phyloP scores from a whole-genome alignment of 2,329 filamentous ascomycete species.

The Xylariaceae sp. region DNA sequence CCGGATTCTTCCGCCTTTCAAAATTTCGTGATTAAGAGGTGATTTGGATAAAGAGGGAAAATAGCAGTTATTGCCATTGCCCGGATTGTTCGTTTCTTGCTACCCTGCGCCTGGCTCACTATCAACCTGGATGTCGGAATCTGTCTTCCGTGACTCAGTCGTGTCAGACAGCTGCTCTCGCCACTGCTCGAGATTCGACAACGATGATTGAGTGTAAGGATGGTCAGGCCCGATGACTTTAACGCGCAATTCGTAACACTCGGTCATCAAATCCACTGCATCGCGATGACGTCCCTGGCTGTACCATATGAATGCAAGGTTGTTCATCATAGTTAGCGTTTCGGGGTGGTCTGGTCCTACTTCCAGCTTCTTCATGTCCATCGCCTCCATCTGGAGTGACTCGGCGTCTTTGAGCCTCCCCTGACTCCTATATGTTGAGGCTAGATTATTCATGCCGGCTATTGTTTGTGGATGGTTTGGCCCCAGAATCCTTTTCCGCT shows the following conservation, averaged over 20 bases:
- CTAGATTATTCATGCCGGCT: background rate
- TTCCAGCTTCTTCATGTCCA: slow-evolving; percentile 15
- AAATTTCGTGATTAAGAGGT: no score
- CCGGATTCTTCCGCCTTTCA: no score
- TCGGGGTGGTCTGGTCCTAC: slow-evolving; percentile 18
- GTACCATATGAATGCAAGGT: background rate
- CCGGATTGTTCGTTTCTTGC: no score
- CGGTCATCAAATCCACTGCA: background rate
- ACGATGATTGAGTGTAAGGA: background rate
- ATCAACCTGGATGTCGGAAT: background rate
- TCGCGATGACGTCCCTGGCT: background rate
- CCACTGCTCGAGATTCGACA: background rate
- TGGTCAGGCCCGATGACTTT: background rate
- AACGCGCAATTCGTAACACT: background rate
- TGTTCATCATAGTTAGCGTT: background rate
- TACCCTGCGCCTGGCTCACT: no score
- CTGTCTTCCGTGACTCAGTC: background rate
- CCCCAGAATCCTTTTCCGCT: background rate
- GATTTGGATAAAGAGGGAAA: no score
- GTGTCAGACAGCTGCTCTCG: background rate
- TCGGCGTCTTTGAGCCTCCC: background rate
- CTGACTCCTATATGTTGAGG: background rate
- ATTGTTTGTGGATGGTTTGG: background rate
- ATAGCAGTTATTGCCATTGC: no score
- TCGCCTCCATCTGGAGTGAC: slow-evolving; percentile 1